These are phyloP conservation scores for Phellopilus nigrolimitatus DNA, from an alignment of 1,284 basidiomycete species.

Conservation along the genomic window DNA sequence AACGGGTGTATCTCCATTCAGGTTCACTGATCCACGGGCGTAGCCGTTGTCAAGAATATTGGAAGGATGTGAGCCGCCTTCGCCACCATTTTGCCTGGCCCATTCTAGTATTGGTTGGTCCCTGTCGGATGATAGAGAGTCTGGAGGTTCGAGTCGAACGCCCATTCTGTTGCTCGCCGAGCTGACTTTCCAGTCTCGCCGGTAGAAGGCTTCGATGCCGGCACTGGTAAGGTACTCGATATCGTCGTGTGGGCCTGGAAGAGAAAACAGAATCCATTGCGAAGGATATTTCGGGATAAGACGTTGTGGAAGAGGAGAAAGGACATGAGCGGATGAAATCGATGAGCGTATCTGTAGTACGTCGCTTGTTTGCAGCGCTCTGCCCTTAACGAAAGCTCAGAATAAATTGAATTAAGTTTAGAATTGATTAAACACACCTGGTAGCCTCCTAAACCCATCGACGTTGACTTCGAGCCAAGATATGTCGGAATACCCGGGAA, in stretches of 20 bases:
- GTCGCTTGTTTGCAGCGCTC: conserved; percentile 40
- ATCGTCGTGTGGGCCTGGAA: conserved; percentile 63
- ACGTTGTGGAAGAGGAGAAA: conserved; percentile 22
- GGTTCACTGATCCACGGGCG: conserved; percentile 51
- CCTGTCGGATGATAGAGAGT: conserved; percentile 29
- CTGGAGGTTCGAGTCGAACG: conserved; percentile 34
- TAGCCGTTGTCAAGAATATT: conserved; percentile 72
- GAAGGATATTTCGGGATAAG: conserved; percentile 43
- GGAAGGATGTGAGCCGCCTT: conserved; percentile 68
- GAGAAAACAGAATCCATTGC: conserved; percentile 50
- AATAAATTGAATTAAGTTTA: conserved; percentile 3
- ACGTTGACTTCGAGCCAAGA: conserved; percentile 59
- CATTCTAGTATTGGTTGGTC: conserved; percentile 50
- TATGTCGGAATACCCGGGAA: conserved; percentile 56
- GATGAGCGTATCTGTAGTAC: conserved; percentile 40
- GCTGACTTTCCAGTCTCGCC: conserved; percentile 47
- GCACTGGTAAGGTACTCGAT: conserved; percentile 47
- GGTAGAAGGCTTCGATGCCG: conserved; percentile 47
- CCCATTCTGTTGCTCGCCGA: conserved; percentile 59
- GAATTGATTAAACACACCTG: conserved; percentile 34
- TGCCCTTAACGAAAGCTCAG: conserved; percentile 35
- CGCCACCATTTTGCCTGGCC: conserved; percentile 58
- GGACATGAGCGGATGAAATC: conserved; percentile 30
- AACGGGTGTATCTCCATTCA: conserved; percentile 73
- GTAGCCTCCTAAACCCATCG: conserved; percentile 57